Evolutionary conservation across 352 stramenopile genomes (phyloP), one percentile per base, ranked within the genome.

Genomic region (Thalassiosira hispida): DNA sequence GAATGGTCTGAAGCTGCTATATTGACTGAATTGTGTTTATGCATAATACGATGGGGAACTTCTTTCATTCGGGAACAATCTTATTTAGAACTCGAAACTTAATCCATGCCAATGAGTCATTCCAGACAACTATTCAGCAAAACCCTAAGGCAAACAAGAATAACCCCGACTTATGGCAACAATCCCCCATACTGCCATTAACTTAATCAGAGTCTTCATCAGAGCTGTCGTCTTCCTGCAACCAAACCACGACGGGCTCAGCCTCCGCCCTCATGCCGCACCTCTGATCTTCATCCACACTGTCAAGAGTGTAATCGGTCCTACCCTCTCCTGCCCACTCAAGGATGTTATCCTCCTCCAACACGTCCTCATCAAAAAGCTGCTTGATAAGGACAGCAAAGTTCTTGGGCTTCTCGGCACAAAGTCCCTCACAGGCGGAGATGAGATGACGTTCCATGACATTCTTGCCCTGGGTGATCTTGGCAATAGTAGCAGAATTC

Each of bases 301-400:
- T 60, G 67, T 95, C 56, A 95, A 96, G 61, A 44, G 87, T 90
- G 72, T 91, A 91, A 33, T 91, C 82, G 53, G 94, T 93, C 88
- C 94, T 95, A 85, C 92, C 77, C 44, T 93, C 91, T 49, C 82
- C 87, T 6, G 93, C 92, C 97, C 97, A 99, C 51, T 95, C 89
- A 2, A 98, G 81, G 16, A 99, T 95, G 29, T 87, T 95, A 59
- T 98, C 96, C 76, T 99, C 97, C 40, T 98, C 95, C 12, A 99
- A 79, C 11, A 98, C 77, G 74, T 99, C 97, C 60, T 98, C 95
- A 77, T 99, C 97, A 88, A 98, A 99, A 5, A 98, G 75, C 12
- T 98, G 88, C 92, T 99, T 99, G 22, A 99, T 86, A 27, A 99
- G 85, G 40, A 98, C 94, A 29, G 96, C 94, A 85, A 98, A 99